Conservation (phyloP, 2,329 filamentous ascomycete genomes). For the Hypoxylon rubiginosum region DNA sequence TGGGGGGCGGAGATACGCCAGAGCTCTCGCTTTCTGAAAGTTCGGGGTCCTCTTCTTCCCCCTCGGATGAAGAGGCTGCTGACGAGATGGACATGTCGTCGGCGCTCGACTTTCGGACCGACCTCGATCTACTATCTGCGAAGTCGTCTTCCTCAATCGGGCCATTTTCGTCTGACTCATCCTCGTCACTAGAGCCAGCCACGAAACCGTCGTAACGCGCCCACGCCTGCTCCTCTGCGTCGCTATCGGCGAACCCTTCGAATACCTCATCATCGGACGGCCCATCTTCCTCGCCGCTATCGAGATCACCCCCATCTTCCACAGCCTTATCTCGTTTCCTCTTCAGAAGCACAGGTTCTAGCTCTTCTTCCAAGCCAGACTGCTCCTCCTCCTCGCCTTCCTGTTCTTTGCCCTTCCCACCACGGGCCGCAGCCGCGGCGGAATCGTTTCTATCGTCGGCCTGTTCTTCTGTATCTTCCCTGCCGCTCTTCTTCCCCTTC, state of each 20-base stretch:
- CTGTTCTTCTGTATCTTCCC: constrained; percentile 37
- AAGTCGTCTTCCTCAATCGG: constrained; percentile 48
- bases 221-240: constrained; percentile 55
- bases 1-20: constrained; percentile 48
- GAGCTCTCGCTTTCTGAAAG: constrained; percentile 46
- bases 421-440: constrained; percentile 9
- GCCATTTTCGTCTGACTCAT: constrained; percentile 55
- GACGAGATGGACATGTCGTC: constrained; percentile 48
- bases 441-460: constrained; percentile 33
- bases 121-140: constrained; percentile 45
- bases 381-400: constrained; percentile 41
- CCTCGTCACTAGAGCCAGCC: constrained; percentile 60
- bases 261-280: constrained; percentile 40
- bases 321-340: constrained; percentile 55
- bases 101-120: constrained; percentile 38
- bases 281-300: constrained; percentile 46
- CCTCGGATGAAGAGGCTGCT: constrained; percentile 41
- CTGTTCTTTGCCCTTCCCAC: constrained; percentile 31
- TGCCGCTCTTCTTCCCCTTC: constrained; percentile 49
- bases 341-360: constrained; percentile 46
- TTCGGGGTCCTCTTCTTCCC: constrained; percentile 48
- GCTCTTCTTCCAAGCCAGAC: constrained; percentile 43
- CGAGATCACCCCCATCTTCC: constrained; percentile 50
- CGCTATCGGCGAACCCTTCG: constrained; percentile 48
- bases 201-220: constrained; percentile 63